A percentile compares a stretch with the other conserved stretches of the same genome.
phyloP scores from a whole-genome alignment of 2,329 filamentous ascomycete species.

The Colletotrichum cordylinicola region DNA sequence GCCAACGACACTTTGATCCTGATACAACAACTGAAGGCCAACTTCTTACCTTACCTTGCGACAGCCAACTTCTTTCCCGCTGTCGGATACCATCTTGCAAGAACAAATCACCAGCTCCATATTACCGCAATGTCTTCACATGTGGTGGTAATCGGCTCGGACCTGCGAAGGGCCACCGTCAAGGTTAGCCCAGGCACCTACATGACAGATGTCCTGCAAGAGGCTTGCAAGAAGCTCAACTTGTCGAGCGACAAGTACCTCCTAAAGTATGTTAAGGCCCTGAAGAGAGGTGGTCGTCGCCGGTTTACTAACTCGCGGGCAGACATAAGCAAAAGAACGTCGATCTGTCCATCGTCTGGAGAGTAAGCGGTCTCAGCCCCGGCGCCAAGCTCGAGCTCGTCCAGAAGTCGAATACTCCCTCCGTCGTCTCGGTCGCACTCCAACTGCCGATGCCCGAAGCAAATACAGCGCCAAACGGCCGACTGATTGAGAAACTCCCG shows the following conservation, averaged over 20 bases:
- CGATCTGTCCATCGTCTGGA: conserved; percentile 84
- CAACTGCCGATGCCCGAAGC: conserved; percentile 80
- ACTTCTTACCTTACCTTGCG: neutral
- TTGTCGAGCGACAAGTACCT: conserved; percentile 76
- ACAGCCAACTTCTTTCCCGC: too few relatives aligned
- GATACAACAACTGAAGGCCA: neutral
- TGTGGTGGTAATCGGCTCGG: conserved; percentile 85
- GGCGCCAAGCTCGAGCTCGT: conserved; percentile 95
- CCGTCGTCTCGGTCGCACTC: conserved; percentile 86
- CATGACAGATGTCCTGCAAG: conserved; percentile 82
- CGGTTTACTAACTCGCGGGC: neutral
- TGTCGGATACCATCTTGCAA: neutral
- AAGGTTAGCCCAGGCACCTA: conserved; percentile 85
- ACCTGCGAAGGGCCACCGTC: conserved; percentile 77
- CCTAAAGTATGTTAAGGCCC: conserved; percentile 68
- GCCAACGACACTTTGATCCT: neutral
- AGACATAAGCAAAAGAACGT: conserved; percentile 85
- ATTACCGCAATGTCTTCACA: conserved; percentile 76
- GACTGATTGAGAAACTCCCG: conserved; percentile 84
- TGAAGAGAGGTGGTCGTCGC: neutral
- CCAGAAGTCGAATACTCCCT: conserved; percentile 82
- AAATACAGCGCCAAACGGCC: conserved; percentile 64
- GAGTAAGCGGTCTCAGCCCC: conserved; percentile 79
- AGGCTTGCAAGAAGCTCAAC: conserved; percentile 86
- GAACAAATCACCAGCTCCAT: neutral